A percentile compares a stretch with the other conserved stretches of the same genome.
phyloP scores from a whole-genome alignment of 176 grass and related monocot genomes.

The Triticum dicoccoides region DNA sequence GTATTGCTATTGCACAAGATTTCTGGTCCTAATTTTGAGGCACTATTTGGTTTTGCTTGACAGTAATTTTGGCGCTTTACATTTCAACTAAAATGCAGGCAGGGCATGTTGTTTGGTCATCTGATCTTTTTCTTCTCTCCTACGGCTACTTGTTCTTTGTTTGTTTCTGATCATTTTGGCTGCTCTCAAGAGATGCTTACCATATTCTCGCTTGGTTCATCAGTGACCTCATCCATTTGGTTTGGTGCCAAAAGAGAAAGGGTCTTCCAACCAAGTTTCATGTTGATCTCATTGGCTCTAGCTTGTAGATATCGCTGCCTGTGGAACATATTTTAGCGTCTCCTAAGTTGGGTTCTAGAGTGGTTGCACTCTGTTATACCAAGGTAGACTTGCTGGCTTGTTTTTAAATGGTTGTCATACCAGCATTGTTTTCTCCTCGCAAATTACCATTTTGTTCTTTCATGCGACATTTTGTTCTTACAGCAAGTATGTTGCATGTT shows the following conservation, averaged over 20 bases:
- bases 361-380: too few species aligned
- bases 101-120: background rate
- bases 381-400: too few species aligned
- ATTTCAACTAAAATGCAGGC: background rate
- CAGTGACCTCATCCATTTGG: background rate
- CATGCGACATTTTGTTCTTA: background rate
- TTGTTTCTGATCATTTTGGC: background rate
- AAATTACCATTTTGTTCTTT: background rate
- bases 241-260: background rate
- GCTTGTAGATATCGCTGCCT: background rate
- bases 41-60: background rate
- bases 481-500: background rate
- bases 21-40: background rate
- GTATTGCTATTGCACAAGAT: background rate
- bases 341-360: background rate
- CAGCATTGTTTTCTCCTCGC: too few species aligned
- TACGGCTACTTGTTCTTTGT: background rate
- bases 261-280: background rate
- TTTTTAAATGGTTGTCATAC: too few species aligned
- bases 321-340: background rate
- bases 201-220: background rate
- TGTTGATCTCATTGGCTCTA: background rate
- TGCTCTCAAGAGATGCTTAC: background rate
- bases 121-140: background rate
- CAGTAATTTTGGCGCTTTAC: background rate